Conservation (phyloP, 1,284 basidiomycete genomes). For the Neolentinus lepideus region DNA sequence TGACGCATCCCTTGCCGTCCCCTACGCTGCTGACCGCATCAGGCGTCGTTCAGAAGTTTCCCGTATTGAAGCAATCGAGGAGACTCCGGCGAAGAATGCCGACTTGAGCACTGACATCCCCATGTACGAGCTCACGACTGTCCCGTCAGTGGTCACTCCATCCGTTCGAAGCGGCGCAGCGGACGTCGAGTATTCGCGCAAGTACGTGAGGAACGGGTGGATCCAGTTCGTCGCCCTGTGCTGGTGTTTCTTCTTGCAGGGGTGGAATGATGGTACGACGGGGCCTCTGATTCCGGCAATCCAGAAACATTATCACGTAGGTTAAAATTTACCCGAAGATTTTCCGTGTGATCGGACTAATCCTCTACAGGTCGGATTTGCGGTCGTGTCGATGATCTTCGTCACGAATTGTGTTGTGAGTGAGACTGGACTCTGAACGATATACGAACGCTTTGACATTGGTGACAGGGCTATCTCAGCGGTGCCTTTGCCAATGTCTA, state of each 20-base stretch:
- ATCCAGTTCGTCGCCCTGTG: constrained; percentile 34
- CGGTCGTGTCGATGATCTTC: constrained; percentile 49
- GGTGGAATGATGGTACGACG: constrained; percentile 59
- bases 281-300: constrained; percentile 55
- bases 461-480: constrained; percentile 6
- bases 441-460: neutral
- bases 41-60: neutral
- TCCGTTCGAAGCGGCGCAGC: neutral
- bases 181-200: neutral
- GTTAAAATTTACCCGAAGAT: constrained; percentile 5
- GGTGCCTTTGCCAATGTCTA: constrained; percentile 18
- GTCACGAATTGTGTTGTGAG: constrained; percentile 43
- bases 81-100: neutral
- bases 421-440: neutral
- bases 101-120: neutral
- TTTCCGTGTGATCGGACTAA: neutral
- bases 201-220: neutral
- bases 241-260: constrained; percentile 36
- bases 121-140: neutral
- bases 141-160: neutral
- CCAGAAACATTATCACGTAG: constrained; percentile 42
- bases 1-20: neutral
- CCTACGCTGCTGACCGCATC: neutral
- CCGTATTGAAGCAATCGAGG: neutral
- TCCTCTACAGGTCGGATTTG: constrained; percentile 27